Evolutionary conservation across 495 filamentous ascomycete genomes (phyloP).

Genomic region (Penicillium verhagenii): DNA sequence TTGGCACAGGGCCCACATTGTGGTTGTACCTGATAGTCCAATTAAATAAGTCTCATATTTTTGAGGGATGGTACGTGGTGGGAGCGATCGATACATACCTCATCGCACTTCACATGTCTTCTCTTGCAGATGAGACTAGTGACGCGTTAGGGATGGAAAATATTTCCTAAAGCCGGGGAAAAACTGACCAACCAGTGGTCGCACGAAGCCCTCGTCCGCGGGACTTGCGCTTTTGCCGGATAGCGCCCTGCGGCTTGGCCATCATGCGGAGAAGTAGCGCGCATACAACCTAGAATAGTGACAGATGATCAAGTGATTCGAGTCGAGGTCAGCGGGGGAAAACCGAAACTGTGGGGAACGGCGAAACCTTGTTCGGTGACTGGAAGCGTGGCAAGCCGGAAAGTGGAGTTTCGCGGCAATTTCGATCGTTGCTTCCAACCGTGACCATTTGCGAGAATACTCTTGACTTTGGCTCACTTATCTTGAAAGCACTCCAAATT

Average conservation of each 20-base stretch:
- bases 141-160: background rate
- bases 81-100: slow-evolving; percentile 11
- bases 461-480: too few species aligned
- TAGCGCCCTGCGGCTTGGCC: slow-evolving; percentile 9
- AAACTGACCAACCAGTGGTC: slow-evolving; percentile 31
- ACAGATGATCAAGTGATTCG: slow-evolving; percentile 2
- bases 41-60: background rate
- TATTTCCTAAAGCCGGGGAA: background rate
- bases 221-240: slow-evolving; percentile 31
- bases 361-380: background rate
- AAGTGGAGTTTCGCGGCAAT: background rate
- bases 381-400: background rate
- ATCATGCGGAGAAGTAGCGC: slow-evolving; percentile 2
- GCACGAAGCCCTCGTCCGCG: slow-evolving; percentile 31
- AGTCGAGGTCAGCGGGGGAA: slow-evolving; percentile 3
- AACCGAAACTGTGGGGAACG: background rate
- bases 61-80: background rate
- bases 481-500: too few species aligned
- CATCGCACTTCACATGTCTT: slow-evolving; percentile 36
- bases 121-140: slow-evolving; percentile 30
- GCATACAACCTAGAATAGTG: too few species aligned
- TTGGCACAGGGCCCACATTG: slow-evolving; percentile 34
- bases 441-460: too few species aligned
- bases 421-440: too few species aligned
- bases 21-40: slow-evolving; percentile 19